Base-by-base conservation (phyloP, 176 grass and related monocot species). In the Poa pratensis region DNA sequence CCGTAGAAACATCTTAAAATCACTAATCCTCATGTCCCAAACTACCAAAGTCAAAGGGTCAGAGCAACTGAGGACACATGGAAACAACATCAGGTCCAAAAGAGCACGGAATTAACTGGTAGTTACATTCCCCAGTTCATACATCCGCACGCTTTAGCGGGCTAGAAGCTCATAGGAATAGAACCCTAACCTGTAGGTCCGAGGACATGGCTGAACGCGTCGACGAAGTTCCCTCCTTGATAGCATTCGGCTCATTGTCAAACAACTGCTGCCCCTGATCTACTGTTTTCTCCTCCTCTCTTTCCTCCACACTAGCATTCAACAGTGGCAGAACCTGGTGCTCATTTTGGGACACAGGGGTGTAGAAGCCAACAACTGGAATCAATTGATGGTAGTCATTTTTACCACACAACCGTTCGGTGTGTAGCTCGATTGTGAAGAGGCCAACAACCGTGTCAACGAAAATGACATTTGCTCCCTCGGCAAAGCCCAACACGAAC, bases 221-320 rank as follows among this genome's bases (percentile, higher is more conserved):
- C 89, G 40, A 82, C 85, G 46, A 87, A 92, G 65, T 92, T 34
- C 76, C 96, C 1, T 92, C 96, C 88, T 95, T 90, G 73, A 89
- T 95, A 32, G 93, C 93, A 78, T 90, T 92, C 37, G 93, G 92
- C 13, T 89, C 96, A 46, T 61, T 51, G 69, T 90, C 81, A 65
- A 94, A 91, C 17, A 89, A 74, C 51, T 89, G 89, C 17, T 95
- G 89, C 66, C 90, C 91, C 54, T 30, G 65, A 39, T 87, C 81
- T 89, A 94, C 88, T 88, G 91, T 90, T 80, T 83, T 39, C 30
- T 85, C 22, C 20, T 72, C 40, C 69, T 7, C 73, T 0, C 14
- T 40, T 20, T 55, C 20, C 68, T 45, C 79, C 84, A 49, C 67
- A 48, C 34, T 60, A 35, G 57, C 65, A 11, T 71, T 70, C 54